Conservation (phyloP, 805 yeast species). For the Candida boleticola region DNA sequence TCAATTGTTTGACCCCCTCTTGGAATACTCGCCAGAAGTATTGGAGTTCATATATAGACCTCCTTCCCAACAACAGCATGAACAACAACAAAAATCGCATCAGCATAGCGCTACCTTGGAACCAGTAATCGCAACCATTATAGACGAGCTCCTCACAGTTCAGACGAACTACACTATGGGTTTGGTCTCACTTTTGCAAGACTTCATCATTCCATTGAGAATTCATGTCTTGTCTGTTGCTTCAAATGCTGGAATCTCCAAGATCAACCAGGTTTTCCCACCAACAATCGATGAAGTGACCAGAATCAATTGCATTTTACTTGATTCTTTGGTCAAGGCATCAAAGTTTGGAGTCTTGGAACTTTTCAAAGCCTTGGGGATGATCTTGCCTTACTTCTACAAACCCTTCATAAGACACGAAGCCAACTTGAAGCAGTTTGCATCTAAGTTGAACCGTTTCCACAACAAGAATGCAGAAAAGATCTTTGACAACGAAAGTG, state of each 20-base stretch:
- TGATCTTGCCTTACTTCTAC: constrained; percentile 84
- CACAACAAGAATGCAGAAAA: constrained; percentile 24
- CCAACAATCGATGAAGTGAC: constrained; percentile 95
- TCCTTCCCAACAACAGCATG: constrained; percentile 48
- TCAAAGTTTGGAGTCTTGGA: constrained; percentile 66
- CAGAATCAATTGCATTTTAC: constrained; percentile 79
- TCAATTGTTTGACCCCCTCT: constrained; percentile 82
- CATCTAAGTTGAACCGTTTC: constrained; percentile 47
- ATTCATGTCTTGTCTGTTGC: constrained; percentile 60
- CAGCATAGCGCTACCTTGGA: constrained; percentile 9
- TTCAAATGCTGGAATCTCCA: constrained; percentile 54
- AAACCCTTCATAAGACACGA: constrained; percentile 93
- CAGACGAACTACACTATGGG: constrained; percentile 75
- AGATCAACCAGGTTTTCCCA: constrained; percentile 79
- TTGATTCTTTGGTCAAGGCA: constrained; percentile 72
- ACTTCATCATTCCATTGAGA: constrained; percentile 75
- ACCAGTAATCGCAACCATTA: constrained; percentile 46
- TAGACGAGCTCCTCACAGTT: constrained; percentile 63
- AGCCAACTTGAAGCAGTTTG: constrained; percentile 77
- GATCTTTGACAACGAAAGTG: constrained; percentile 25
- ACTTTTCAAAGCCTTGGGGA: constrained; percentile 74
- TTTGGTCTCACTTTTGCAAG: constrained; percentile 72
- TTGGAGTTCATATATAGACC: constrained; percentile 69
- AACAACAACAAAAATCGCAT: not conserved
- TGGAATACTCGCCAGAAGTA: constrained; percentile 90